Evolutionary conservation across 805 yeast genomes (phyloP).

Genomic region (Blastobotrys robertii): DNA sequence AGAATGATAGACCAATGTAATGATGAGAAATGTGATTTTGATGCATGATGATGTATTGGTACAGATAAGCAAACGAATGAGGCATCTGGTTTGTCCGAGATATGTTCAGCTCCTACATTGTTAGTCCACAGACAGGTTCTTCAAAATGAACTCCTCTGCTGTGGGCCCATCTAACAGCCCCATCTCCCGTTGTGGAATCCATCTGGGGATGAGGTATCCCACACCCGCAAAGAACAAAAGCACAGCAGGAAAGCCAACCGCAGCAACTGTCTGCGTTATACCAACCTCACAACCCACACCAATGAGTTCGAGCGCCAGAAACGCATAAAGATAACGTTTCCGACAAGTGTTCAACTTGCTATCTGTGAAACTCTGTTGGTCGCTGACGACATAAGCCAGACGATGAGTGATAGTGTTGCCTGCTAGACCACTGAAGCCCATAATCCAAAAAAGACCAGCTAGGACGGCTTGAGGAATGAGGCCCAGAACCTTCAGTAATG

Average conservation of each 20-base stretch:
- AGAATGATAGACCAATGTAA: no score
- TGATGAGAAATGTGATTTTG: no score
- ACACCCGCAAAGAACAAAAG: slow-evolving; percentile 54
- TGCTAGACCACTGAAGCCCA: slow-evolving; percentile 78
- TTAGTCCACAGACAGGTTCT: slow-evolving; percentile 14
- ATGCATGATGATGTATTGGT: no score
- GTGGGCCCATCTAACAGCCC: slow-evolving; percentile 51
- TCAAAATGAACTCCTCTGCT: slow-evolving; percentile 31
- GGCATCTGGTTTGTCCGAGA: no score
- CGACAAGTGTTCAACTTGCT: slow-evolving; percentile 29
- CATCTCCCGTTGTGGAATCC: slow-evolving; percentile 56
- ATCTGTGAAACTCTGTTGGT: slow-evolving; percentile 33
- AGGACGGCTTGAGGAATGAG: slow-evolving; percentile 86
- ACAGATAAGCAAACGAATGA: no score
- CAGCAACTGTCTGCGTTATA: slow-evolving; percentile 78
- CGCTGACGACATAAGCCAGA: slow-evolving; percentile 54
- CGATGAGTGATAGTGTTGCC: slow-evolving; percentile 56
- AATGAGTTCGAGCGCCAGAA: slow-evolving; percentile 45
- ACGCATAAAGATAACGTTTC: slow-evolving; percentile 37
- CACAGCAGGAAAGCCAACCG: slow-evolving; percentile 90
- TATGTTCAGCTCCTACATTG: no score
- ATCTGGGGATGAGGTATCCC: slow-evolving; percentile 50
- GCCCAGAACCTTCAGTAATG: slow-evolving; percentile 70
- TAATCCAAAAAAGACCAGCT: slow-evolving; percentile 85
- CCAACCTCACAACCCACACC: slow-evolving; percentile 78